Conservation (phyloP, 768 basidiomycete genomes). For the Solioccasus polychromus region DNA sequence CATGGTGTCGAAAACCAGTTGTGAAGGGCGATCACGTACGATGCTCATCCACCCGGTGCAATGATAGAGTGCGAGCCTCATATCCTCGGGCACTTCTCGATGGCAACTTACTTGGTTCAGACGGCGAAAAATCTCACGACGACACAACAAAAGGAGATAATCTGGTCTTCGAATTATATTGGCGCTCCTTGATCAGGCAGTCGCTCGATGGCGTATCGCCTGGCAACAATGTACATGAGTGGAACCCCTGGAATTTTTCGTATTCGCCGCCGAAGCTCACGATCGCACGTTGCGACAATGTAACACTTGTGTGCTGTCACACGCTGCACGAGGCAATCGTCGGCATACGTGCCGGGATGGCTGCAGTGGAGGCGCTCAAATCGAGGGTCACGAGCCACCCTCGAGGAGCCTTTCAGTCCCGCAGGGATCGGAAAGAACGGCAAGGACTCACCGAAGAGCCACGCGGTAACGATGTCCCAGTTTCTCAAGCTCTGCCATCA, state of each 20-base stretch:
- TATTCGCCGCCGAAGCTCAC: slow-evolving; percentile 88
- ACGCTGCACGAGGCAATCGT: slow-evolving; percentile 96
- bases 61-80: too few species aligned
- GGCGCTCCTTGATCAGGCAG: slow-evolving; percentile 92
- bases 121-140: slow-evolving; percentile 1
- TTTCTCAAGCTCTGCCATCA: slow-evolving; percentile 98
- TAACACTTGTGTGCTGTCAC: slow-evolving; percentile 95
- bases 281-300: slow-evolving; percentile 96
- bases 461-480: slow-evolving; percentile 93
- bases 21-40: not conserved
- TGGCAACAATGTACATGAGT: slow-evolving; percentile 94
- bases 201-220: slow-evolving; percentile 91
- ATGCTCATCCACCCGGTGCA: not conserved
- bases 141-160: not conserved
- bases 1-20: too few species aligned
- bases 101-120: not conserved
- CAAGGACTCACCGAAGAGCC: slow-evolving; percentile 72
- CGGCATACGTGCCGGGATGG: slow-evolving; percentile 96
- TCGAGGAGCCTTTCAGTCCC: slow-evolving; percentile 32
- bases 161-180: slow-evolving; percentile 28
- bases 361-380: slow-evolving; percentile 93
- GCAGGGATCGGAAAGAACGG: not conserved
- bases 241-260: slow-evolving; percentile 92
- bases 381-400: slow-evolving; percentile 94
- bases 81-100: not conserved